Base-by-base conservation (phyloP, 768 basidiomycete species). In the Suillus occidentalis region DNA sequence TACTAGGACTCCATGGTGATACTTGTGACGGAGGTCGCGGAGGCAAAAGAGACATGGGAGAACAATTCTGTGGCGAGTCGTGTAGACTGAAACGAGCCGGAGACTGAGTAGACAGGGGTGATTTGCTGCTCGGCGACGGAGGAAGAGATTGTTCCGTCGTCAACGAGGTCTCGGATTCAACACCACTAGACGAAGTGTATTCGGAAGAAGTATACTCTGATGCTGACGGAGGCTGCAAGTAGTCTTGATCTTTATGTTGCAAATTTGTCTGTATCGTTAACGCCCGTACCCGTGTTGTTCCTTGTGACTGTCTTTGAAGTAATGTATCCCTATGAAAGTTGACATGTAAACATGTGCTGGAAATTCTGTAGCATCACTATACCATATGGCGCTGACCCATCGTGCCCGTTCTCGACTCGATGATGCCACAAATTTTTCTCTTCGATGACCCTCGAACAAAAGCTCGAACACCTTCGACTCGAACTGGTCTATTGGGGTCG, bases 341-440 rank as follows among this genome's bases (percentile, higher is more conserved):
- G 68, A 34, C 63, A 53, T 45, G 61, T 1, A 4, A 28, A 50
- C 43, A 28, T 34, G 40, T 8, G 59, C 66, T 12, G 40, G 2
- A 14, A 55, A 39, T 43, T 25, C 9, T 12, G 57, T 40, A 58
- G 34, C 40, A 40, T 39, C 28, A 34, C 13, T 81, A 70, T 72
- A 90, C 91, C 91, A 92, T 56, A 92, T 85, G 4, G 87, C 84
- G 69, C 87, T 89, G 59, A 92, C 83, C 91, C 91, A 92, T 10
- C 82, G 82, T 4, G 89, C 89, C 60, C 91, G 80, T 63, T 89
- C 89, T 65, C 83, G 81, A 34, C 85, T 82, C 25, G 86, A 86
- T 12, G 78, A 73, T 3, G 84, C 86, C 0, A 88, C 90, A 72
- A 92, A 90, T 62, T 80, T 84, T 71, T 90, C 87, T 61, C 75